Conservation (phyloP, 352 stramenopile species). For the Phytophthora cryptogea region DNA sequence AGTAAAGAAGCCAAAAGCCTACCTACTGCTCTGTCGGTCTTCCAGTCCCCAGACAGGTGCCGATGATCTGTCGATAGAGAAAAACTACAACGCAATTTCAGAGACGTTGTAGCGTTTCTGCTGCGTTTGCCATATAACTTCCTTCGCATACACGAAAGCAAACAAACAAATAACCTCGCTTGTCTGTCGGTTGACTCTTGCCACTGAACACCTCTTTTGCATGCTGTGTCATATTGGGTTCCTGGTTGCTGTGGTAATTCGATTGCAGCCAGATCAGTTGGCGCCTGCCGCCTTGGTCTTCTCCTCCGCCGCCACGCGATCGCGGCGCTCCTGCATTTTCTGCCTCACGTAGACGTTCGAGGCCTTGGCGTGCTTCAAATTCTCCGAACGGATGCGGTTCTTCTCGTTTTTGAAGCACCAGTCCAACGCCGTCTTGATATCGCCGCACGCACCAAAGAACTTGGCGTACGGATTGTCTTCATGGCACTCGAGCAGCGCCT, state of each 20-base stretch:
- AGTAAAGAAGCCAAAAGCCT: slow-evolving; percentile 12
- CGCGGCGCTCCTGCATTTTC: slow-evolving; percentile 75
- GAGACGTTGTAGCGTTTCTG: slow-evolving; percentile 10
- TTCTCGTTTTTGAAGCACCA: slow-evolving; percentile 83
- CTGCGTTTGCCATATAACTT: slow-evolving; percentile 22
- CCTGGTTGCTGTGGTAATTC: neutral
- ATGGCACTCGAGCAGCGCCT: slow-evolving; percentile 69
- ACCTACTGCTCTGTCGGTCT: slow-evolving; percentile 6
- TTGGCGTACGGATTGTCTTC: slow-evolving; percentile 77
- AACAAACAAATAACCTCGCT: slow-evolving; percentile 7
- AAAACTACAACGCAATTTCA: slow-evolving; percentile 4
- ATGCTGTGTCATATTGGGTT: slow-evolving; percentile 5
- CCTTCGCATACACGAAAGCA: slow-evolving; percentile 19
- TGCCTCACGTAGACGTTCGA: slow-evolving; percentile 75
- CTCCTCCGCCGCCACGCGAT: slow-evolving; percentile 40
- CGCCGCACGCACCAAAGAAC: slow-evolving; percentile 76
- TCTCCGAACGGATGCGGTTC: slow-evolving; percentile 57
- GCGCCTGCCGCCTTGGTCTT: slow-evolving; percentile 22
- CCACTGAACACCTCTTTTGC: neutral
- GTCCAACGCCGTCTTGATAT: slow-evolving; percentile 76
- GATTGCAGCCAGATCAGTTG: slow-evolving; percentile 10
- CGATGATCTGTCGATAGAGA: slow-evolving; percentile 24
- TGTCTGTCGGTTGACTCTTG: neutral
- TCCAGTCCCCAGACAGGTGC: neutral
- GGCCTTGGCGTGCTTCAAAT: slow-evolving; percentile 64